Evolutionary conservation across 2,329 filamentous ascomycete species (phyloP).

Genomic region (Tolypocladium capitatum): DNA sequence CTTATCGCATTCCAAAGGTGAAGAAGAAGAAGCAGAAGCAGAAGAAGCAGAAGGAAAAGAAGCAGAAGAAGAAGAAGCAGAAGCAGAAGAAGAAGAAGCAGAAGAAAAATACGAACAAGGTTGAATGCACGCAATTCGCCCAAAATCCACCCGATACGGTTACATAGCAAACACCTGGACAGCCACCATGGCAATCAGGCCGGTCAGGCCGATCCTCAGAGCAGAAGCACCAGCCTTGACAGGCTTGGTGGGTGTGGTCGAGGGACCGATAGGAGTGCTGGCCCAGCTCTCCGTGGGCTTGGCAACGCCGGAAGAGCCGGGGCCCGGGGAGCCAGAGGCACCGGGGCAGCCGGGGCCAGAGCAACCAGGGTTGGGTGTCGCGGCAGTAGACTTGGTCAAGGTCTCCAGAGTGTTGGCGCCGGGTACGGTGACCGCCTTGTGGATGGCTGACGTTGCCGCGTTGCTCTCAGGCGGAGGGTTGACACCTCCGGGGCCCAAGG

Average conservation of each 20-base stretch:
- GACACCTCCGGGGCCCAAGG: neutral
- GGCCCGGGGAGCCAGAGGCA: neutral
- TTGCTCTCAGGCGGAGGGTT: neutral
- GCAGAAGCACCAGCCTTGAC: slow-evolving; percentile 34
- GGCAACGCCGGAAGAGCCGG: slow-evolving; percentile 4
- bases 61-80: too few species aligned
- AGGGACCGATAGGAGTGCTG: slow-evolving; percentile 2
- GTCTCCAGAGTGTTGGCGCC: slow-evolving; percentile 6
- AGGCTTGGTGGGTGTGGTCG: slow-evolving; percentile 17
- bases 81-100: too few species aligned
- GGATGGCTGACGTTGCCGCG: slow-evolving; percentile 18
- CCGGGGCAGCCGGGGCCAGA: slow-evolving; percentile 10
- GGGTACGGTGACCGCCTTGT: slow-evolving; percentile 12
- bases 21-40: neutral
- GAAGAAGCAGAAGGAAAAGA: neutral
- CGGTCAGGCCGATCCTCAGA: slow-evolving; percentile 12
- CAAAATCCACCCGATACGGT: neutral
- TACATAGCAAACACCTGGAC: slow-evolving; percentile 16
- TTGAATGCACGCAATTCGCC: neutral
- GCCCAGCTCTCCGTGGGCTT: slow-evolving; percentile 8
- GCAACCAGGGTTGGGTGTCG: slow-evolving; percentile 10
- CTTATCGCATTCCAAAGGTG: neutral
- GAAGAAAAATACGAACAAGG: too few species aligned
- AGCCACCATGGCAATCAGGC: slow-evolving; percentile 12
- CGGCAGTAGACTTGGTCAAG: slow-evolving; percentile 7